phyloP scores from a whole-genome alignment of 345 rosid genomes.

The Raphanus raphanistrum region DNA sequence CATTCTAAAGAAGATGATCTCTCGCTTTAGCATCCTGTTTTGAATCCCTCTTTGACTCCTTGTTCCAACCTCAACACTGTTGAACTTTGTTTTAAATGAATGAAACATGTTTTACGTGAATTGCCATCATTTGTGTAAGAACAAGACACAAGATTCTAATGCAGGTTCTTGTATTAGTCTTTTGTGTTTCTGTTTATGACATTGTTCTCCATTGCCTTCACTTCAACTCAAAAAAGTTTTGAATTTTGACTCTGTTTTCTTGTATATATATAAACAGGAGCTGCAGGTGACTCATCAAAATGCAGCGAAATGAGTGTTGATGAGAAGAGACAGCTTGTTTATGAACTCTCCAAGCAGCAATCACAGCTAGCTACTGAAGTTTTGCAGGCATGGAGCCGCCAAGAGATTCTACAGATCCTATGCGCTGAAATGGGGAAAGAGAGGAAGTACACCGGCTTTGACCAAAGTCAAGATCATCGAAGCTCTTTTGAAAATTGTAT shows the following conservation, averaged over 20 bases:
- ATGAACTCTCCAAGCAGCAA: constrained; percentile 57
- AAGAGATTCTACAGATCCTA: constrained; percentile 75
- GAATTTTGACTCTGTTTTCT: background rate
- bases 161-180: background rate
- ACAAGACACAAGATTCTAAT: background rate
- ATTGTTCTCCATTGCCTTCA: background rate
- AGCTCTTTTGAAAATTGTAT: constrained; percentile 62
- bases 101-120: no score
- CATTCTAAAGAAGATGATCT: background rate
- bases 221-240: background rate
- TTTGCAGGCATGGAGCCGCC: constrained; percentile 69
- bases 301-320: constrained; percentile 60
- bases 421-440: constrained; percentile 90
- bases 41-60: constrained; percentile 1
- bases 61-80: constrained; percentile 25
- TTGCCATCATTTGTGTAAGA: background rate
- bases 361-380: constrained; percentile 60
- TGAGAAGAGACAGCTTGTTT: constrained; percentile 70
- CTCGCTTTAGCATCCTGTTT: constrained; percentile 12
- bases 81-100: constrained; percentile 10
- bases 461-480: constrained; percentile 77
- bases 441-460: constrained; percentile 70
- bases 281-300: constrained; percentile 51
- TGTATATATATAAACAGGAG: constrained; percentile 11
- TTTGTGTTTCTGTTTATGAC: background rate